Conservation (phyloP, 169 alveolate species). For the Eimeria acervulina region DNA sequence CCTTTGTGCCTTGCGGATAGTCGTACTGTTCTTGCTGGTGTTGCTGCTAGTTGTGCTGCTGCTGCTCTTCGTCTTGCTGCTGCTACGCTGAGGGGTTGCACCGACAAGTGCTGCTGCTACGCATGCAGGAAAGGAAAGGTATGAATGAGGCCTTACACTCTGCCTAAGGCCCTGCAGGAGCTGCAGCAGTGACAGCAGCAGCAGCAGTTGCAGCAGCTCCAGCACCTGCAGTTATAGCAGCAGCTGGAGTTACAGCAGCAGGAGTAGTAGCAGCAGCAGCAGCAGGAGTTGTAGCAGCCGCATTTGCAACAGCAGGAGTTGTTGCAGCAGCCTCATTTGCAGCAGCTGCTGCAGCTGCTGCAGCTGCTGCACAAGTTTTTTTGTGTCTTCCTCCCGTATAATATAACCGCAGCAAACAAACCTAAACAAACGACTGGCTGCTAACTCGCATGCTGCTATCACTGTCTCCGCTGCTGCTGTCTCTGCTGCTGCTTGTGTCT, state of each 20-base stretch:
- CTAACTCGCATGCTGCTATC: too few species aligned
- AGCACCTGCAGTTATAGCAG: background rate
- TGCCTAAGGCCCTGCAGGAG: background rate
- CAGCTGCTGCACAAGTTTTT: too few species aligned
- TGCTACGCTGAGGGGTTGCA: background rate
- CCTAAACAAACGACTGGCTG: too few species aligned
- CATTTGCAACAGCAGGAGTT: too few species aligned
- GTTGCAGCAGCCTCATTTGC: too few species aligned
- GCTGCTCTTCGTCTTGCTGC: slow-evolving; percentile 8
- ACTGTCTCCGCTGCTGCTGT: too few species aligned
- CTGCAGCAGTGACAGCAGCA: slow-evolving; percentile 2
- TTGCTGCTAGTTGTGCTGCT: slow-evolving; percentile 3
- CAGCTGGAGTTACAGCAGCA: background rate
- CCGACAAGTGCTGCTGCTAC: background rate
- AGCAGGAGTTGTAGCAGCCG: too few species aligned
- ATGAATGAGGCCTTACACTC: background rate
- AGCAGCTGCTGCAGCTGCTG: too few species aligned
- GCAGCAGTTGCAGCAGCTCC: background rate
- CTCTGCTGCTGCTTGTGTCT: too few species aligned
- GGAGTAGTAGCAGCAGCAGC: background rate
- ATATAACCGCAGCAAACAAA: too few species aligned
- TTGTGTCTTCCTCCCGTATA: background rate
- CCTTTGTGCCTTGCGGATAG: background rate
- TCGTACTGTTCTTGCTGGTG: background rate
- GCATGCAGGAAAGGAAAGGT: background rate